Base-by-base conservation (phyloP, 2,329 filamentous ascomycete species). In the Polychaeton citri region DNA sequence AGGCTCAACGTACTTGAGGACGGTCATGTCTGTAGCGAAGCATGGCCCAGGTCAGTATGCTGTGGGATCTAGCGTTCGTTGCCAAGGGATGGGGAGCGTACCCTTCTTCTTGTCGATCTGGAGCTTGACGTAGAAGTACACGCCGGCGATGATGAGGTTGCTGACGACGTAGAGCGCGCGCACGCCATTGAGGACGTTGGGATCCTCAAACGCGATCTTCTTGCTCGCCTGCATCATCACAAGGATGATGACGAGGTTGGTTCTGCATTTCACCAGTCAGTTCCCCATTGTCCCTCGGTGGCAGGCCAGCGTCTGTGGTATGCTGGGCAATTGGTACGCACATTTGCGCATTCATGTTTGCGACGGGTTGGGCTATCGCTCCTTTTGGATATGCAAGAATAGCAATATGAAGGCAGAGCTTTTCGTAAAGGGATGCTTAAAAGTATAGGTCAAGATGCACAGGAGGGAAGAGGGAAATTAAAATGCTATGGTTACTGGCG, bases 211-310 rank as follows among this genome's bases (percentile, higher is more conserved):
- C 33, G 87, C 85, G 43, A 98, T 78, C 64, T 80, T 84, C 75
- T 96, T 96, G 52, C 86, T 82, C 43, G 93, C 81, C 72, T 95
- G 88, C 85, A 96, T 95, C 81, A 95, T 92, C 59, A 83, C 82
- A 51, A 94, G 76, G 68, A 93, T 87, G 78, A 94, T 86, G 68
- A 84, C 71, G 61, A 94, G 72, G 73, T 94, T 94, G 62, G 82
- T 84, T 54, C 86, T 93, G 62, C 37, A 15, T 12, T 10, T 6
- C 30, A 16, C 10, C 12, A 4, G 38, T 45, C 34, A 42, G 40
- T 42, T 35, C 15, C 28, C 21, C 24, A 30, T 34, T 32, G 4
- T 17, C n/a, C 7, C 19, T n/a, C n/a, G n/a, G n/a, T n/a, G 19
- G 28, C 19, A 6, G 17, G 19, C 16, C 12, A 9, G 34, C n/a